Base-by-base conservation (phyloP, 768 basidiomycete genomes). In the Boletus reticulatus region DNA sequence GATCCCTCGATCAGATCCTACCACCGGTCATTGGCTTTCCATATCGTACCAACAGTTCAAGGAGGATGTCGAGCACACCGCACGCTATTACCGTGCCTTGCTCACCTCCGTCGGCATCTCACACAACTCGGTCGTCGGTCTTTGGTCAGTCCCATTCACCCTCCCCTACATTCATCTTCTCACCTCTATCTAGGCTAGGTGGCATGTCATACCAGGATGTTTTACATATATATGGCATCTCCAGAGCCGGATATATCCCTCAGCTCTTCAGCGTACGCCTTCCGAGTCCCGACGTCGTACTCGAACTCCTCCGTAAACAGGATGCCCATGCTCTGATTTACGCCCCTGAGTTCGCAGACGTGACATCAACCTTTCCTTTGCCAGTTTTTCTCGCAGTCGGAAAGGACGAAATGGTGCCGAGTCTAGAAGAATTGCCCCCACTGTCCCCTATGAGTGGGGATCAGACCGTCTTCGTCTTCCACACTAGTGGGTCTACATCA, bases 401-500 rank as follows among this genome's bases (percentile, higher is more conserved):
- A 55, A 72, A 74, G 60, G 70, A 72, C 48, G 63, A 70, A 39
- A 70, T 79, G 76, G 72, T 56, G 59, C 57, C 57, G 34, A 69
- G 74, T 36, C 63, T 71, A 38, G 68, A 72, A 24, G 63, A 74
- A 32, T 68, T 87, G 8, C 81, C 83, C 29, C 71, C 71, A 19
- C 71, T 83, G 38, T 69, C 73, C 60, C 70, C 62, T 51, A 67
- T 53, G 50, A 58, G 53, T 49, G 72, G 60, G 32, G 71, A 74
- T 52, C 83, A 85, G 50, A 69, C 75, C 27, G 78, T 79, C 44
- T 84, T 90, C 75, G 75, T 89, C 50, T 91, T 89, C 76, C 89
- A 89, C 68, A 90, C 89, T 11, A 87, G 84, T 55, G 89, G 89
- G 16, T 90, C 88, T 38, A 91, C 89, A 8, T 90, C 88, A n/a